These are phyloP conservation scores for Diplodia intermedia DNA, from an alignment of 2,329 filamentous ascomycete genomes.

Conservation along the genomic window DNA sequence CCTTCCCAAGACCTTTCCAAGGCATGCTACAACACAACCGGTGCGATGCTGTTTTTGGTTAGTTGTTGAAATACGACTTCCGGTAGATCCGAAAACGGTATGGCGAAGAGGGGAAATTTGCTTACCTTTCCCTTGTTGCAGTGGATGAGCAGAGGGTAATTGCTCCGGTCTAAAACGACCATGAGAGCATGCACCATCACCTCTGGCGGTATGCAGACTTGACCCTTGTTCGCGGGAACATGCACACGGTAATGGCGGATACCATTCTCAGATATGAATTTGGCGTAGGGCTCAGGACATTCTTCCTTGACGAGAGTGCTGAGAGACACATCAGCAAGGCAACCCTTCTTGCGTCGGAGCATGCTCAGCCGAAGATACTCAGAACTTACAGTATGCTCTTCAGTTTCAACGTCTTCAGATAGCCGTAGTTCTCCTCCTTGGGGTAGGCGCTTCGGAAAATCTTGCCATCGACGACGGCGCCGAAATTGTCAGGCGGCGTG, in stretches of 20 bases:
- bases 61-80: constrained; percentile 7
- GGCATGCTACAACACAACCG: constrained; percentile 82
- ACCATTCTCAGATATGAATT: constrained; percentile 69
- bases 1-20: constrained; percentile 77
- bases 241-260: constrained; percentile 78
- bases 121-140: constrained; percentile 86
- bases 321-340: constrained; percentile 45
- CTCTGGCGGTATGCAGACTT: constrained; percentile 47
- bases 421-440: constrained; percentile 70
- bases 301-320: constrained; percentile 60
- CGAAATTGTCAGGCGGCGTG: constrained; percentile 74
- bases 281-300: constrained; percentile 55
- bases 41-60: constrained; percentile 73
- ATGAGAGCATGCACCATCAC: constrained; percentile 74
- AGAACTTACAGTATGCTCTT: constrained; percentile 77
- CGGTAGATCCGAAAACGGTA: background rate
- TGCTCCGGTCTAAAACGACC: constrained; percentile 72
- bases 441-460: constrained; percentile 88
- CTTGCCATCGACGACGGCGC: constrained; percentile 71
- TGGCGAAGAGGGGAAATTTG: background rate
- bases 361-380: background rate
- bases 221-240: constrained; percentile 88
- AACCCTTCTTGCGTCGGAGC: background rate
- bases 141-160: constrained; percentile 84
- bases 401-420: constrained; percentile 70